Percentiles rank a stretch among this genome's conserved stretches.
Evolutionary conservation across 2,329 filamentous ascomycete genomes (phyloP).

Genomic region (Pseudonectria foliicola): DNA sequence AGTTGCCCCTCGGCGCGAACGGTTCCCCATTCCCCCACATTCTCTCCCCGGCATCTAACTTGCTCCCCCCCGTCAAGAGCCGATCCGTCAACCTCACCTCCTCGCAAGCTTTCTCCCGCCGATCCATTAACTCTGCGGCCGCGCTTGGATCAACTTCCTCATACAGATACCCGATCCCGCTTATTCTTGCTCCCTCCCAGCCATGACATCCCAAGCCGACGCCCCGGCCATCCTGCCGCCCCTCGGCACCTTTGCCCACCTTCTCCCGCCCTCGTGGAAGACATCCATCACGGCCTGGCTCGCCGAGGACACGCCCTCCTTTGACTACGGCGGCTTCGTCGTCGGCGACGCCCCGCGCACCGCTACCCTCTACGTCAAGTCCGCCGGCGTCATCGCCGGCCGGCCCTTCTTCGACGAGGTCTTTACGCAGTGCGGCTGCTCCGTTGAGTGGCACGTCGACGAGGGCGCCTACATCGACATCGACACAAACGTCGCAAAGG

Average conservation of each 20-base stretch:
- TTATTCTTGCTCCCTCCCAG: background rate
- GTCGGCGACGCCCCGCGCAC: constrained; percentile 64
- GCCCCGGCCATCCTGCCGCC: constrained; percentile 2
- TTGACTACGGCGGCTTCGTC: constrained; percentile 96
- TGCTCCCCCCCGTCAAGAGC: too few species aligned
- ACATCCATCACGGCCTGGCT: constrained; percentile 76
- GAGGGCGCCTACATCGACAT: constrained; percentile 67
- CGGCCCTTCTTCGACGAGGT: constrained; percentile 94
- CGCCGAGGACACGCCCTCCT: constrained; percentile 90
- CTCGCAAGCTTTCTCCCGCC: too few species aligned
- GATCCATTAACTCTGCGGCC: too few species aligned
- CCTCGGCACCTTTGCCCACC: constrained; percentile 49
- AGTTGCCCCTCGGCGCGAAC: too few species aligned
- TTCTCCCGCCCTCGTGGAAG: constrained; percentile 83
- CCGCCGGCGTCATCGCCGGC: constrained; percentile 76
- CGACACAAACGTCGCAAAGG: constrained; percentile 42
- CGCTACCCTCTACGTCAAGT: constrained; percentile 63
- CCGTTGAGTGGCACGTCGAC: constrained; percentile 76
- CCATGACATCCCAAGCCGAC: background rate
- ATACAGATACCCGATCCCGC: too few species aligned
- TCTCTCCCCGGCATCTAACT: too few species aligned
- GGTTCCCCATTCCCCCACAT: too few species aligned
- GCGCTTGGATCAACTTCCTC: too few species aligned
- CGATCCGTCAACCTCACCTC: too few species aligned
- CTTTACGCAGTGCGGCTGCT: constrained; percentile 81